phyloP scores from a whole-genome alignment of 176 grass and related monocot species.

The Triticum urartu region DNA sequence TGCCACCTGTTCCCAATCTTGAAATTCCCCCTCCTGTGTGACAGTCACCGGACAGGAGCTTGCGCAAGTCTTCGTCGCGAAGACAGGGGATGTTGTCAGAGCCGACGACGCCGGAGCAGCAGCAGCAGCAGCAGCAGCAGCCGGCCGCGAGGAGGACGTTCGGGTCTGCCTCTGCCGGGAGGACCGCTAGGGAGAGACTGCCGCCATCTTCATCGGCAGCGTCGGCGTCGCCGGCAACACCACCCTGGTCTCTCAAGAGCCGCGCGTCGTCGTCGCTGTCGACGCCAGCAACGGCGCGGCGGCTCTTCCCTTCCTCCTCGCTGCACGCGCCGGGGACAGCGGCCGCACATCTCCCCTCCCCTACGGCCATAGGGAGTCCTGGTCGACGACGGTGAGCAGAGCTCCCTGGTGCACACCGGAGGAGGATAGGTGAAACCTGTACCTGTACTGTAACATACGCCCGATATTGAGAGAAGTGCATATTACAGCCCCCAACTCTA shows the following conservation, averaged over 20 bases:
- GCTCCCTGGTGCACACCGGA: not conserved
- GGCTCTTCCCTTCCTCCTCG: conserved; percentile 34
- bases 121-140: conserved; percentile 1
- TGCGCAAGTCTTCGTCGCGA: conserved; percentile 8
- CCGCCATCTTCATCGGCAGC: not conserved
- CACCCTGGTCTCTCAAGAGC: conserved; percentile 23
- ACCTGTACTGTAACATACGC: not conserved
- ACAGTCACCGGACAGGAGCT: conserved; percentile 35
- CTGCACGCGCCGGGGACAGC: not conserved
- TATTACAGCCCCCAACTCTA: too few relatives aligned
- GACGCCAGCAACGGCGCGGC: not conserved
- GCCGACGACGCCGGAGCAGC: conserved; percentile 40
- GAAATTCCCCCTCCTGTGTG: not conserved
- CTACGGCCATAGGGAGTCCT: not conserved
- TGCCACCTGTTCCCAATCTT: not conserved
- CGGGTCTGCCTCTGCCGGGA: conserved; percentile 23
- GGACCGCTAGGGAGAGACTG: conserved; percentile 21
- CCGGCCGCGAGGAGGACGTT: conserved; percentile 7
- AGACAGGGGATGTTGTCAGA: not conserved
- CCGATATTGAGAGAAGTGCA: too few relatives aligned
- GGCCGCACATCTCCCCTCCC: not conserved
- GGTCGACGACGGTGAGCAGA: conserved; percentile 26
- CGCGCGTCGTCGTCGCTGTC: not conserved
- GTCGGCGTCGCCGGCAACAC: not conserved
- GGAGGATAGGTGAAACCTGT: not conserved